Base-by-base conservation (phyloP, 1,284 basidiomycete species). In the Malassezia dermatis region DNA sequence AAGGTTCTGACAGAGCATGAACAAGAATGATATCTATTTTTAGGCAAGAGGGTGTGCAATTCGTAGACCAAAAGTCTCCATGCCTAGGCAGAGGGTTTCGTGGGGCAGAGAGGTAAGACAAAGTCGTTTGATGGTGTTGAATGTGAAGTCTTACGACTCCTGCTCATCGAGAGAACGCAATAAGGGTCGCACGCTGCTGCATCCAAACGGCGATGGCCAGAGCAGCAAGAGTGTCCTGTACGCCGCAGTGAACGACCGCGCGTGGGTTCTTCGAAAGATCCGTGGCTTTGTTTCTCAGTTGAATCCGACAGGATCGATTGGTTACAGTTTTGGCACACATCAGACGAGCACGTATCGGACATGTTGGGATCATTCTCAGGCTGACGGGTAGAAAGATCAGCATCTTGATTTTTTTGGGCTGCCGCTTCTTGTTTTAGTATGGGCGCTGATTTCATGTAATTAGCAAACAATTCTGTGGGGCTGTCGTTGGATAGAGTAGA, bases 201-300 rank as follows among this genome's bases (percentile, higher is more conserved):
- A n/a, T 21, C n/a, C 15, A 27, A 39, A 1, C 46, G 46, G 10
- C 35, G 46, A 27, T 24, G 13, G 21, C 46, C 23, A 26, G 46
- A 26, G 17, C 46, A 21, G 23, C 46, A 48, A 34, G 46, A 37
- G 17, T 48, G 32, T 3, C 24, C 24, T 1, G 23, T 48, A 10
- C 48, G 48, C 26, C 15, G 26, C 37, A 40, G 27, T 17, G 37
- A 27, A 15, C 48, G 48, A 11, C 48, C 48, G 19, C 48, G 48
- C 11, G 30, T 19, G 13, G 35, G 48, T 12, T 21, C 30, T 1
- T 42, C 37, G 19, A 3, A 15, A 21, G 37, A 39, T 21, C n/a
- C 24, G 24, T 13, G 26, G 41, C 27, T 30, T 15, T 26, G n/a
- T 30, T n/a, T 7, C 19, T 23, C 23, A 7, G 27, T 15, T 43